A percentile compares a stretch with the other conserved stretches of the same genome.
These are phyloP conservation scores for Straminergon stramineum DNA, from an alignment of 225 moss, liverwort and hornwort genomes.

Conservation along the genomic window DNA sequence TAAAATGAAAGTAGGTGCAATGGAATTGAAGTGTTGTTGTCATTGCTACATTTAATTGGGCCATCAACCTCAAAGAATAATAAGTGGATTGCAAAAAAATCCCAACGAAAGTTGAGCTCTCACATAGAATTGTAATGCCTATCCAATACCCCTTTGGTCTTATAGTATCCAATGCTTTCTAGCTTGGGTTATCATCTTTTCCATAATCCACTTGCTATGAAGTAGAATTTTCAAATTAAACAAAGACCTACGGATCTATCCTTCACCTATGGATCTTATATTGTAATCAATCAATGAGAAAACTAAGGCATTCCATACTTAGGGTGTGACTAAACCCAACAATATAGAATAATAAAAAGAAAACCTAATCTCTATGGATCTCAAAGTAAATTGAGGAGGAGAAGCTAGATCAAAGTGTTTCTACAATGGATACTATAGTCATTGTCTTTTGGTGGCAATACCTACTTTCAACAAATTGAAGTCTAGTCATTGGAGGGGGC, in stretches of 20 bases:
- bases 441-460: background rate
- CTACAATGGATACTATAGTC: accelerated
- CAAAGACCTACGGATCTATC: accelerated
- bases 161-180: accelerated
- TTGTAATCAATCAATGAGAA: background rate
- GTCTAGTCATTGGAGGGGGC: accelerated
- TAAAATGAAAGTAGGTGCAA: background rate
- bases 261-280: accelerated
- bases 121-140: accelerated
- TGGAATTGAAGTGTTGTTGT: background rate
- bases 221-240: accelerated
- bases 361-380: background rate
- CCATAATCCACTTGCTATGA: accelerated
- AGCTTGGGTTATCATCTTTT: background rate
- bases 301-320: too few species aligned
- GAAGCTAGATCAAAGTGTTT: background rate
- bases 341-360: background rate
- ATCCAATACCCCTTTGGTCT: accelerated
- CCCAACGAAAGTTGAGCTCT: accelerated
- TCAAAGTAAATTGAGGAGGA: background rate
- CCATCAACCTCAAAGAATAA: accelerated
- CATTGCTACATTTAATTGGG: background rate
- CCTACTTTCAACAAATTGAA: background rate
- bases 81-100: accelerated
- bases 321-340: accelerated